Conservation (phyloP, 1,284 basidiomycete species). For the Volvariella volvacea region DNA sequence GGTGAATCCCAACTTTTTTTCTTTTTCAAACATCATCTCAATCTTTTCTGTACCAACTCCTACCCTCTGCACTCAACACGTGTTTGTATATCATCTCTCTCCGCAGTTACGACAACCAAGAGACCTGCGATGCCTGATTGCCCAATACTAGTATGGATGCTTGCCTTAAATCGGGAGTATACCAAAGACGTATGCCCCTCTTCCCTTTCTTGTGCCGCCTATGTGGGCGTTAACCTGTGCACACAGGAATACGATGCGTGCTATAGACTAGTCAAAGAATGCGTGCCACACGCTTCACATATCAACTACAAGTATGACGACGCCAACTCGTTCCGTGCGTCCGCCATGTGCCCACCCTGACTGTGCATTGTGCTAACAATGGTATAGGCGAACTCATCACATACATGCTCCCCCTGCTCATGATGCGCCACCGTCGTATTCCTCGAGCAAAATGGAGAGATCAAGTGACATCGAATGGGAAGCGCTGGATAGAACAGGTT, state of each 20-base stretch:
- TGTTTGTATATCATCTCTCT: too few species aligned
- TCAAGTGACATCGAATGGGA: slow-evolving; percentile 50
- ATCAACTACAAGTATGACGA: slow-evolving; percentile 46
- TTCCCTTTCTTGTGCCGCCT: too few species aligned
- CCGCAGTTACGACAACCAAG: too few species aligned
- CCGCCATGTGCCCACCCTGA: slow-evolving; percentile 1
- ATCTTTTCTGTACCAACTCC: too few species aligned
- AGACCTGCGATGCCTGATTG: slow-evolving; percentile 36
- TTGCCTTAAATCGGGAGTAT: slow-evolving; percentile 67
- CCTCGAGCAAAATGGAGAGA: slow-evolving; percentile 69
- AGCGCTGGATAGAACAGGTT: slow-evolving; percentile 79
- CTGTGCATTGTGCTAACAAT: background rate
- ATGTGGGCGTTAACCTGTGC: too few species aligned
- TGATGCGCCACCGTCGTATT: slow-evolving; percentile 78
- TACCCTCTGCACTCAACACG: too few species aligned
- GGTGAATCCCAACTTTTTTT: too few species aligned
- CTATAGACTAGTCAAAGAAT: slow-evolving; percentile 46
- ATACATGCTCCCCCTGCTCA: slow-evolving; percentile 69
- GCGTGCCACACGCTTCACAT: slow-evolving; percentile 42
- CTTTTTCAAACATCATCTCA: too few species aligned
- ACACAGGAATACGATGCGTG: slow-evolving; percentile 71
- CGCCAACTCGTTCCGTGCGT: slow-evolving; percentile 60
- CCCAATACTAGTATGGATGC: slow-evolving; percentile 71
- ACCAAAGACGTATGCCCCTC: slow-evolving; percentile 45
- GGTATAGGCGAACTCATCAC: slow-evolving; percentile 58